phyloP scores from a whole-genome alignment of 805 yeast genomes.

The Groenewaldozyma salmanticensis region DNA sequence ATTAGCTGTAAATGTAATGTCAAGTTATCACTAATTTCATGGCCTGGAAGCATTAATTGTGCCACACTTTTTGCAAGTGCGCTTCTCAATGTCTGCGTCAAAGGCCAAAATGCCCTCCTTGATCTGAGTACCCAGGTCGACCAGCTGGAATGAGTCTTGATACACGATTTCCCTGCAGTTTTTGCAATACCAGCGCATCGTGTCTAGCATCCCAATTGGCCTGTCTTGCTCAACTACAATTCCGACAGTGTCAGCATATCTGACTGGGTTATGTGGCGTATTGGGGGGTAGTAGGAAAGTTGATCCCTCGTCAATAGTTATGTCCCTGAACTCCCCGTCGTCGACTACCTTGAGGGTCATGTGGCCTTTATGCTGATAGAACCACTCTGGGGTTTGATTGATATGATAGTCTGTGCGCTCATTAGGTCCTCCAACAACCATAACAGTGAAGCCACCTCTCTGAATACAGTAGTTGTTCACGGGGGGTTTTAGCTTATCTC shows the following conservation, averaged over 20 bases:
- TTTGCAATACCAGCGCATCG: slow-evolving; percentile 80
- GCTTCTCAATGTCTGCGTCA: slow-evolving; percentile 48
- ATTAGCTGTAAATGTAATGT: too few species aligned
- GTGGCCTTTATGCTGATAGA: slow-evolving; percentile 75
- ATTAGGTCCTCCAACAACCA: slow-evolving; percentile 95
- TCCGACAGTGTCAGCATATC: slow-evolving; percentile 80
- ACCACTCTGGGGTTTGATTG: slow-evolving; percentile 92
- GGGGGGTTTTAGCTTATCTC: slow-evolving; percentile 74
- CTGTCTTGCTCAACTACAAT: slow-evolving; percentile 89
- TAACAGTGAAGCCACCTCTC: slow-evolving; percentile 84
- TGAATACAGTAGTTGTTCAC: slow-evolving; percentile 87
- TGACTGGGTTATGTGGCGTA: slow-evolving; percentile 81
- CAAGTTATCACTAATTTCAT: neutral
- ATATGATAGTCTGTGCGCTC: slow-evolving; percentile 89
- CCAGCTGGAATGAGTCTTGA: slow-evolving; percentile 63
- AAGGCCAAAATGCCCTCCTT: slow-evolving; percentile 66
- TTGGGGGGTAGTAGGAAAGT: slow-evolving; percentile 77
- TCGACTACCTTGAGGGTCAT: slow-evolving; percentile 82
- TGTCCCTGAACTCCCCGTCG: slow-evolving; percentile 57
- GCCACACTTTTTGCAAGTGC: slow-evolving; percentile 72
- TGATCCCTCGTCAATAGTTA: slow-evolving; percentile 73
- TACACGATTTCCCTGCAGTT: slow-evolving; percentile 55
- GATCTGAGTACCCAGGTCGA: slow-evolving; percentile 83
- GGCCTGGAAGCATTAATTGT: slow-evolving; percentile 29
- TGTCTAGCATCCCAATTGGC: slow-evolving; percentile 60